Base-by-base conservation (phyloP, 2,329 filamentous ascomycete genomes). In the Colletotrichum melonis region DNA sequence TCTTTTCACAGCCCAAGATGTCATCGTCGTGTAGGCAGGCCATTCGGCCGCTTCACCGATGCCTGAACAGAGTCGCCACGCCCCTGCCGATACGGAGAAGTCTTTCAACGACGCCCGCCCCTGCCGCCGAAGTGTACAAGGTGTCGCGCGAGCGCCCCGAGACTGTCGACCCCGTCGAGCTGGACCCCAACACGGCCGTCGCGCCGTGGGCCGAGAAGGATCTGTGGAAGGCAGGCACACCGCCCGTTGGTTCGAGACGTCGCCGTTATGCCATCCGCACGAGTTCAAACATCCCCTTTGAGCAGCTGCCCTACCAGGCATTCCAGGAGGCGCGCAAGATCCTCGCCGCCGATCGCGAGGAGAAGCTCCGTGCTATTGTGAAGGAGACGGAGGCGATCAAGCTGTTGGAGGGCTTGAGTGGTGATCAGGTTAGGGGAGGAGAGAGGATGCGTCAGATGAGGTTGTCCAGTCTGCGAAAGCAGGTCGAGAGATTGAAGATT, bases 241-340 rank as follows among this genome's bases (percentile, higher is more conserved):
- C 90, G 74, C 95, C 94, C 65, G 87, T 98, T 78, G 95, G 95
- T 63, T 97, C 95, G 58, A 92, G 95, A 78, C 91, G 95, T 87
- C 92, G 95, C 75, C 92, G 96, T 81, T 90, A 91, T 32, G 93
- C 93, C 32, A 82, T 95, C 74, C 91, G 88, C 79, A 90, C 86
- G 78, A 89, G 86, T 49, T 84, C 88, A 75, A 89, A 92, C 78
- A 86, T 98, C 63, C 95, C 95, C 30, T 98, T 99, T 81, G 95
- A 98, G 86, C 93, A 96, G 81, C 87, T 99, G 77, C 97, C 97
- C 22, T 99, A 97, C 85, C 96, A 98, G 88, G 97, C 94, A 84
- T 99, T 98, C 86, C 97, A 99, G 84, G 95, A 98, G 85, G 97
- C 97, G 54, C 91, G 95, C 75, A 94, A 95, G 81, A 84, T 98